Base-by-base conservation (phyloP, 164 flowering plant species). In the Aristolochia fimbriata region DNA sequence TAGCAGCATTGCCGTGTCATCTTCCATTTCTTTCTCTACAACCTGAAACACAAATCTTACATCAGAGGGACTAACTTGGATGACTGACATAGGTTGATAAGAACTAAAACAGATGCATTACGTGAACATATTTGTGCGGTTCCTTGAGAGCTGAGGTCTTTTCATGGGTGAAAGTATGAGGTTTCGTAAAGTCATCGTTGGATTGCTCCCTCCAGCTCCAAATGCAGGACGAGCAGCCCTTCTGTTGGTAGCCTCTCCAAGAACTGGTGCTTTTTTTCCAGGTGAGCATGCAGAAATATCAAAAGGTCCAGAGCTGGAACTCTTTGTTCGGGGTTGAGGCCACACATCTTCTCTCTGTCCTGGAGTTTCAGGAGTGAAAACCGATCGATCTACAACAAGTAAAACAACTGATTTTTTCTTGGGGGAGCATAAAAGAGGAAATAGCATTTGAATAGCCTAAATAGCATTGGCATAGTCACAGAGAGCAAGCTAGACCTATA, bases 281-380 rank as follows among this genome's bases (percentile, higher is more conserved):
- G 58, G 58, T 31, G 58, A 56, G 31, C 31, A 4, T 25, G 37
- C 73, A 16, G 91, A 75, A 14, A 83, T 68, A 59, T 85, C 91
- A 62, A 85, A 88, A 31, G 72, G 85, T 14, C 96, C 85, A 16
- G 93, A 82, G 70, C 72, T 78, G n/a, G 88, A 77, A 59, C 80
- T 82, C 60, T 76, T 82, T 69, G 81, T 96, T 75, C 91, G 80
- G 43, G 87, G 75, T 58, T 70, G 23, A 27, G 87, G 80, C 99
- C 97, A 94, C 48, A 83, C 68, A 64, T 91, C 97, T 58, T 94
- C 99, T 72, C 88, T 77, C 37, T 78, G 83, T 56, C 58, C 99
- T 94, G 97, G 96, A 84, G 97, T 90, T 63, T 75, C 82, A 74
- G 99, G 99, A 80, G 86, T 76, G 72, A 64, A 70, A 78, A 77